Percentiles rank a stretch among this genome's conserved stretches.
phyloP scores from a whole-genome alignment of 2,329 filamentous ascomycete species.

The Xylariaceae sp. region DNA sequence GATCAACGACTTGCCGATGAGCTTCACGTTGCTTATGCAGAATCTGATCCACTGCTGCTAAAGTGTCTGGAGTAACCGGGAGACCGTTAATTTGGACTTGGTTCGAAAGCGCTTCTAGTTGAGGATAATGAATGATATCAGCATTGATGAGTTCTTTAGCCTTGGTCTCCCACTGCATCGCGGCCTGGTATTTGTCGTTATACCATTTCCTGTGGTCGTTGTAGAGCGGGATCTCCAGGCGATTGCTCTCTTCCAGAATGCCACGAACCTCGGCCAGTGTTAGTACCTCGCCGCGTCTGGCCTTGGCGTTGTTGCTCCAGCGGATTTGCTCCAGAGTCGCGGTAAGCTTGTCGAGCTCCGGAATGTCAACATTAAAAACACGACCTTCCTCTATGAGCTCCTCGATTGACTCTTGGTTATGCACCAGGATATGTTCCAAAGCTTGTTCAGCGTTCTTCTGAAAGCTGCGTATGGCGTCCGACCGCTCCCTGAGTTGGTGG shows the following conservation, averaged over 20 bases:
- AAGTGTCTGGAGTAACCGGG: constrained; percentile 78
- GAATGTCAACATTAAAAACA: constrained; percentile 86
- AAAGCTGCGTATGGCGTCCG: constrained; percentile 80
- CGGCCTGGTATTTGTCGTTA: constrained; percentile 71
- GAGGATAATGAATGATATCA: constrained; percentile 88
- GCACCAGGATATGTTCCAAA: constrained; percentile 62
- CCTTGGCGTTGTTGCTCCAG: constrained; percentile 79
- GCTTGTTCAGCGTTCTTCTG: constrained; percentile 71
- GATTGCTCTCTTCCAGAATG: constrained; percentile 73
- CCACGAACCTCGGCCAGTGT: constrained; percentile 75
- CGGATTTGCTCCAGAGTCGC: constrained; percentile 78
- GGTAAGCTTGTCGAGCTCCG: constrained; percentile 80
- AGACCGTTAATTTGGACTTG: constrained; percentile 70
- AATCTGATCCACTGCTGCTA: constrained; percentile 83
- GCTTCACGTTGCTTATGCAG: constrained; percentile 94
- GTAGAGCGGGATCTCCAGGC: constrained; percentile 73
- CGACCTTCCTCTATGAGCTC: constrained; percentile 88
- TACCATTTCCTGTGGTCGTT: constrained; percentile 78
- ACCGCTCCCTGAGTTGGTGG: constrained; percentile 77
- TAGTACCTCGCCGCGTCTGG: constrained; percentile 61
- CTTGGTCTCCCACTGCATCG: constrained; percentile 88
- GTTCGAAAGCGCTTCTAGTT: constrained; percentile 84
- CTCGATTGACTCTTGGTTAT: constrained; percentile 73
- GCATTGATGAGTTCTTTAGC: constrained; percentile 90
- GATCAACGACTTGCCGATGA: constrained; percentile 78